phyloP scores from a whole-genome alignment of 371 early-diverging fungal species.

The Mucor plumbeus region DNA sequence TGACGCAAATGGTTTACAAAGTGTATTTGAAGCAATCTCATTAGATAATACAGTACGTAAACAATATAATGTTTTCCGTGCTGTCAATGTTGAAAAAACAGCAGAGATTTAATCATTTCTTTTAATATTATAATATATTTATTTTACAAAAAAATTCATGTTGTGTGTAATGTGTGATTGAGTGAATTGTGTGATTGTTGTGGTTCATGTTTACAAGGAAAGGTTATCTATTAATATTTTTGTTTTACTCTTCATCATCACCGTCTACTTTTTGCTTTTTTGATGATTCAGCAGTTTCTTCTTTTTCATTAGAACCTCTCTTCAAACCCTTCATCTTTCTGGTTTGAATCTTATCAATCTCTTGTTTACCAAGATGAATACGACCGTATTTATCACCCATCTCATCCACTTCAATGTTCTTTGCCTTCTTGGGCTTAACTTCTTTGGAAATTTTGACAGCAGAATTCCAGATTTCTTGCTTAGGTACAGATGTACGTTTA shows the following conservation, averaged over 20 bases:
- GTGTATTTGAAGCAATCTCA: constrained; percentile 15
- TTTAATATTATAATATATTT: constrained; percentile 6
- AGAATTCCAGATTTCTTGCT: constrained; percentile 81
- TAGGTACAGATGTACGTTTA: constrained; percentile 77
- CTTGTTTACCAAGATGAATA: constrained; percentile 92
- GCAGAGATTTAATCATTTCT: background rate
- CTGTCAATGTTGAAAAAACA: constrained; percentile 24
- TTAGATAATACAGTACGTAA: constrained; percentile 21
- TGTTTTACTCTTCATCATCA: constrained; percentile 18
- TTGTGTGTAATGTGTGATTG: background rate
- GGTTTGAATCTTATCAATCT: constrained; percentile 90
- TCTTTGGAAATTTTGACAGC: constrained; percentile 87
- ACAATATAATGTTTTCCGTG: constrained; percentile 45
- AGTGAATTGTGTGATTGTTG: background rate
- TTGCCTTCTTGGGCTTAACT: constrained; percentile 86
- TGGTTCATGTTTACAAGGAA: constrained; percentile 4
- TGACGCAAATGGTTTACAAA: constrained; percentile 24
- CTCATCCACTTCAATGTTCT: constrained; percentile 89
- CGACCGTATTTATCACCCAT: constrained; percentile 93
- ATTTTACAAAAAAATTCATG: constrained; percentile 14
- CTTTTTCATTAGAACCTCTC: constrained; percentile 56
- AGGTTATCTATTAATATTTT: background rate
- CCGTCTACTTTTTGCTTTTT: constrained; percentile 57
- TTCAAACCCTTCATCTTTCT: constrained; percentile 97
- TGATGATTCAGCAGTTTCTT: constrained; percentile 31